Conservation (phyloP, 2,329 filamentous ascomycete genomes). For the Venturia pyrina region DNA sequence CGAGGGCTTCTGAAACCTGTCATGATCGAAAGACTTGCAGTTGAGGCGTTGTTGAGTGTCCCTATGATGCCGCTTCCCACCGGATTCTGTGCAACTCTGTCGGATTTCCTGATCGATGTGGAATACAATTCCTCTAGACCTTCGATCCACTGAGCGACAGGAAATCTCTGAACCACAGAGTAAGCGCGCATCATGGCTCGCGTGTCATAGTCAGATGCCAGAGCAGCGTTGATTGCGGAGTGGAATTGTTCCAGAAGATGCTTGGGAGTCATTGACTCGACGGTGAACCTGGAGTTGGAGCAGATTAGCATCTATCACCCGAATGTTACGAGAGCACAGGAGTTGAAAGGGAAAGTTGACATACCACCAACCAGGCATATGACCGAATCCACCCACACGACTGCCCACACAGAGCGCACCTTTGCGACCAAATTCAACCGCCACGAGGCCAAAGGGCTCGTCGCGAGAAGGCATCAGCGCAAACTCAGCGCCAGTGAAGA, state of each 20-base stretch:
- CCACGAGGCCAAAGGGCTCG: slow-evolving; percentile 59
- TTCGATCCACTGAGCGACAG: slow-evolving; percentile 58
- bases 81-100: neutral
- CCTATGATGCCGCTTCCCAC: neutral
- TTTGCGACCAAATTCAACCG: slow-evolving; percentile 59
- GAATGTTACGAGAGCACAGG: too few relatives aligned
- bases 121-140: slow-evolving; percentile 52
- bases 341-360: neutral
- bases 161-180: slow-evolving; percentile 56
- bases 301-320: neutral
- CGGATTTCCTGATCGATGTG: slow-evolving; percentile 42
- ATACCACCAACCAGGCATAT: slow-evolving; percentile 47
- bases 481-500: slow-evolving; percentile 59
- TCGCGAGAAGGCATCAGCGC: slow-evolving; percentile 59
- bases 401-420: slow-evolving; percentile 58
- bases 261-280: slow-evolving; percentile 53
- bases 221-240: slow-evolving; percentile 49
- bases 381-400: slow-evolving; percentile 51
- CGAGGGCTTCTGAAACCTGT: neutral
- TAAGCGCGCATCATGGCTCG: slow-evolving; percentile 54
- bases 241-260: slow-evolving; percentile 58
- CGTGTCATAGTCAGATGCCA: slow-evolving; percentile 46
- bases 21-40: neutral
- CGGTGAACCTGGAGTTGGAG: slow-evolving; percentile 42
- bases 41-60: neutral